phyloP scores from a whole-genome alignment of 139 green algal species.

The Dunaliella primolecta region DNA sequence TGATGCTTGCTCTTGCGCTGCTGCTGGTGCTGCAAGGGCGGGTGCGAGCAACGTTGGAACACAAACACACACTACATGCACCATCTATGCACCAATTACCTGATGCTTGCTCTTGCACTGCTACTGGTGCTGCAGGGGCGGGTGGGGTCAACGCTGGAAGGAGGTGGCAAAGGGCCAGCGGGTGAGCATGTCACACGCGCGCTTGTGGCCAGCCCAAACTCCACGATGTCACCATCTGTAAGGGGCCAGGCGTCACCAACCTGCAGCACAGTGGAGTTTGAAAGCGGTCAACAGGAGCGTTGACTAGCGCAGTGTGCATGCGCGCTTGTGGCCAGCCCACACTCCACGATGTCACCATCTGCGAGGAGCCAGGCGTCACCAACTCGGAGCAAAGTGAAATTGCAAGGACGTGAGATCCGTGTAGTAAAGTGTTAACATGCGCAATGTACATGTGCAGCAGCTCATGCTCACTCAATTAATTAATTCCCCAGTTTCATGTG shows the following conservation, averaged over 20 bases:
- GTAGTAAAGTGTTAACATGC: too few relatives aligned
- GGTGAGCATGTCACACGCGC: not conserved
- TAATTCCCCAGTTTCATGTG: too few relatives aligned
- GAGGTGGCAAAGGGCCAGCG: not conserved
- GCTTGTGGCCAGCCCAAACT: conserved; percentile 32
- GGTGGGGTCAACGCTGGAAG: not conserved
- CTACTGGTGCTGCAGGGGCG: not conserved
- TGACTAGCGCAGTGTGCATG: too few relatives aligned
- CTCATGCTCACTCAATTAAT: too few relatives aligned
- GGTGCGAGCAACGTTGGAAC: not conserved
- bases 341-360: conserved; percentile 24
- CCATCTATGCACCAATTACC: not conserved
- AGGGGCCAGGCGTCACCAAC: conserved; percentile 10
- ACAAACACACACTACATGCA: too few relatives aligned
- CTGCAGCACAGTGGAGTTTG: too few relatives aligned
- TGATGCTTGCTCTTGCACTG: not conserved
- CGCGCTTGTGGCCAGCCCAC: conserved; percentile 32
- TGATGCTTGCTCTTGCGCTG: not conserved
- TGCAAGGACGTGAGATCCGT: too few relatives aligned
- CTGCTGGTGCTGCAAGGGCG: not conserved
- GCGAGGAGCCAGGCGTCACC: conserved; percentile 8
- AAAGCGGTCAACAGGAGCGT: too few relatives aligned
- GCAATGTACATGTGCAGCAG: too few relatives aligned
- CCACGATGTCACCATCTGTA: conserved; percentile 22
- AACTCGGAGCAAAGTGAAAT: too few relatives aligned